These are phyloP conservation scores for Yamadazyma paraphyllophila DNA, from an alignment of 805 yeast species.

Conservation along the genomic window DNA sequence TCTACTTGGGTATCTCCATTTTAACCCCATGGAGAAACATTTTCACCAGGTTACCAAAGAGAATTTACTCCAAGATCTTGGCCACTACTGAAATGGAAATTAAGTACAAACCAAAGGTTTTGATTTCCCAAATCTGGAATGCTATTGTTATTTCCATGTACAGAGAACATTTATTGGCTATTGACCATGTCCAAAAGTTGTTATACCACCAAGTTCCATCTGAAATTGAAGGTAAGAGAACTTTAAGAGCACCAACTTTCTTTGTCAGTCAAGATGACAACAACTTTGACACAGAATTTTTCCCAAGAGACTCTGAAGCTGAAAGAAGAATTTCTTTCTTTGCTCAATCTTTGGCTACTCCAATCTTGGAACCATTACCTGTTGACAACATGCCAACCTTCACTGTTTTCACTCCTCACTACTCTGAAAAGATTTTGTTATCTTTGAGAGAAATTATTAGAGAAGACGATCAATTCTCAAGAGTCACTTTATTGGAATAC, in stretches of 20 bases:
- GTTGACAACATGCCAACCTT: conserved; percentile 99
- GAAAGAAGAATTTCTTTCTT: conserved; percentile 99
- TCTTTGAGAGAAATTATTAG: conserved; percentile 76
- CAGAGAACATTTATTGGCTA: conserved; percentile 97
- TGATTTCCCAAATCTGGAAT: conserved; percentile 98
- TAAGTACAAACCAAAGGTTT: conserved; percentile 96
- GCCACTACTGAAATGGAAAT: conserved; percentile 99
- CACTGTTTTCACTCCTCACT: conserved; percentile 88
- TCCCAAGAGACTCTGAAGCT: conserved; percentile 96
- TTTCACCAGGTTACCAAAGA: conserved; percentile 95
- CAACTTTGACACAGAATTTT: conserved; percentile 92
- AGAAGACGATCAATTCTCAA: conserved; percentile 62
- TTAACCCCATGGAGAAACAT: conserved; percentile 99
- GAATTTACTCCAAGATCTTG: conserved; percentile 95
- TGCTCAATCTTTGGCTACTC: conserved; percentile 98
- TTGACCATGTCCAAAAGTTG: conserved; percentile 97
- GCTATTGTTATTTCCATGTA: conserved; percentile 99
- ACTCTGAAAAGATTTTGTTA: conserved; percentile 75
- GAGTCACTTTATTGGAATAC: conserved; percentile 54
- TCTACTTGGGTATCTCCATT: conserved; percentile 97
- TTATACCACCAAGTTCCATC: conserved; percentile 98
- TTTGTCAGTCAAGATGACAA: conserved; percentile 96
- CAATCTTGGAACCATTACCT: conserved; percentile 98
- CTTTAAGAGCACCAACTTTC: conserved; percentile 98
- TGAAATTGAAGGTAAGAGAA: conserved; percentile 96